Percentiles rank a stretch among this genome's conserved stretches.
Conservation (phyloP, 257 asterid species). For the Hygrophila difformis region DNA sequence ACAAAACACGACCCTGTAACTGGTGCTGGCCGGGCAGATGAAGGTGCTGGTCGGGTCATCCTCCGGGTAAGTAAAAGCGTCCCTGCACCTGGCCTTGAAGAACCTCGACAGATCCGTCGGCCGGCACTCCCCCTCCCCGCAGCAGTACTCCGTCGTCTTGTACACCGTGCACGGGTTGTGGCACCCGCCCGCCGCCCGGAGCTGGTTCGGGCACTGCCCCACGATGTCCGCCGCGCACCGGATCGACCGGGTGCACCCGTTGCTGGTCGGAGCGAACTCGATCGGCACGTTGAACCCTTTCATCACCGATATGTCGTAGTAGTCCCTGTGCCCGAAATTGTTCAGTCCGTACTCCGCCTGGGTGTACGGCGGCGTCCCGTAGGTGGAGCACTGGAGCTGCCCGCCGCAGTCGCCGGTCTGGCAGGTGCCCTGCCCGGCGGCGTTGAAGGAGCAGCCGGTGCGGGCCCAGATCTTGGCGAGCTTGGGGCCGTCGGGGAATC, state of each 20-base stretch:
- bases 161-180: slow-evolving; percentile 63
- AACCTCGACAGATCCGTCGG: slow-evolving; percentile 45
- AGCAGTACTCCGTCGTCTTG: slow-evolving; percentile 49
- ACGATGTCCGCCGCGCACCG: slow-evolving; percentile 38
- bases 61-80: slow-evolving; percentile 44
- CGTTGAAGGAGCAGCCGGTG: slow-evolving; percentile 47
- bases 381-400: slow-evolving; percentile 25
- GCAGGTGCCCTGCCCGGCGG: slow-evolving; percentile 45
- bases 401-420: slow-evolving; percentile 60
- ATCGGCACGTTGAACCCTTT: slow-evolving; percentile 59
- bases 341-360: slow-evolving; percentile 49
- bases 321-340: slow-evolving; percentile 35
- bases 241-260: slow-evolving; percentile 35
- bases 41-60: slow-evolving; percentile 52
- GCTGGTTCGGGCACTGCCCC: slow-evolving; percentile 40
- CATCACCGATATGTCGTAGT: slow-evolving; percentile 38
- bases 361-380: slow-evolving; percentile 46
- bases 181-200: slow-evolving; percentile 57
- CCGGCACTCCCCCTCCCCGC: slow-evolving; percentile 40
- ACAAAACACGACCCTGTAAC: slow-evolving; percentile 43
- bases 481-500: slow-evolving; percentile 22
- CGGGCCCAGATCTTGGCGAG: slow-evolving; percentile 55
- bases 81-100: slow-evolving; percentile 52
- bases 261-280: slow-evolving; percentile 28
- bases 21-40: slow-evolving; percentile 34